These are phyloP conservation scores for Allantophomopsis cytisporea DNA, from an alignment of 2,329 filamentous ascomycete genomes.

Conservation along the genomic window DNA sequence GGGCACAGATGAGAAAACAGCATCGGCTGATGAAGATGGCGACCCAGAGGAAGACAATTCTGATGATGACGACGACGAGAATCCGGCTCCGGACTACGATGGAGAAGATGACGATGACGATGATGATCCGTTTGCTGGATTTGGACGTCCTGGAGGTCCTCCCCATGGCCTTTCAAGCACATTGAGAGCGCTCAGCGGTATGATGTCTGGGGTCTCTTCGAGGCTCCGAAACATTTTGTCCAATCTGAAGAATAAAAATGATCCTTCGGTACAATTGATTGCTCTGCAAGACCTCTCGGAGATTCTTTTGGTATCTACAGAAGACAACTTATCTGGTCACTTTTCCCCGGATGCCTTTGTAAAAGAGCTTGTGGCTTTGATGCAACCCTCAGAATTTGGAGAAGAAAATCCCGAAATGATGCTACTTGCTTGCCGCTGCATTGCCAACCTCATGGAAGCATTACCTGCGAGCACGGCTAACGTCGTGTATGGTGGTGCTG, in stretches of 20 bases:
- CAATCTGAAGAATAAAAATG: constrained; percentile 71
- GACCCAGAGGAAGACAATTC: constrained; percentile 37
- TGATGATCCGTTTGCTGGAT: constrained; percentile 47
- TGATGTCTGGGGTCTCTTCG: constrained; percentile 75
- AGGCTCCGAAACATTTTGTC: constrained; percentile 66
- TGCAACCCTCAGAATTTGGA: constrained; percentile 75
- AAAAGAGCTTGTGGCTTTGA: constrained; percentile 81
- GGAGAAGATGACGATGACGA: constrained; percentile 37
- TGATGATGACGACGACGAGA: constrained; percentile 44
- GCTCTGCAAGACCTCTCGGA: constrained; percentile 89
- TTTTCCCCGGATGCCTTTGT: constrained; percentile 92
- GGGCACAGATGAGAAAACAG: constrained; percentile 11
- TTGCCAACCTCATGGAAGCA: constrained; percentile 97
- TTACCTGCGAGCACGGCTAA: constrained; percentile 85
- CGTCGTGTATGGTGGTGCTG: constrained; percentile 93
- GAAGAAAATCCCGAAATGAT: constrained; percentile 95
- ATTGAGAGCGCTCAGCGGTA: constrained; percentile 75
- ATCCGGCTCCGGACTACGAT: constrained; percentile 34
- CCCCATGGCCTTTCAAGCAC: constrained; percentile 63
- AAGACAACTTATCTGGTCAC: constrained; percentile 89
- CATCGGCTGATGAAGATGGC: constrained; percentile 26
- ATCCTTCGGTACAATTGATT: constrained; percentile 77
- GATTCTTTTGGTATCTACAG: constrained; percentile 84
- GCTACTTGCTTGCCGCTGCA: constrained; percentile 87
- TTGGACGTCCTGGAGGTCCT: constrained; percentile 51